A percentile compares a stretch with the other conserved stretches of the same genome.
Evolutionary conservation across 1,284 basidiomycete genomes (phyloP).

Genomic region (Ceratobasidium sp.): DNA sequence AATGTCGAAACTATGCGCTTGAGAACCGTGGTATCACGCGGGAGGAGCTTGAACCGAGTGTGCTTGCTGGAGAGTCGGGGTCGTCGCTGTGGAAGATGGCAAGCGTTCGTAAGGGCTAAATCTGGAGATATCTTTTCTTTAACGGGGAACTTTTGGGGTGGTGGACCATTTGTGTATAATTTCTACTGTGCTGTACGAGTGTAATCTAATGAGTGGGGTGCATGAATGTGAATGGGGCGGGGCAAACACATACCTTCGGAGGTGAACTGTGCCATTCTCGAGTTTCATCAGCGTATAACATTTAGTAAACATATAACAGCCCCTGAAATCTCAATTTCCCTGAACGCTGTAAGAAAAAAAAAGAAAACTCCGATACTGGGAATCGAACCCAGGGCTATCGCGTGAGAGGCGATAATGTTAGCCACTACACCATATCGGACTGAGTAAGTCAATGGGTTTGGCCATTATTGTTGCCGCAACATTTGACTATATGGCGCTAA

Average conservation of each 20-base stretch:
- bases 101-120: constrained; percentile 16
- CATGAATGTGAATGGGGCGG: too few relatives aligned
- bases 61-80: constrained; percentile 25
- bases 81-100: constrained; percentile 34
- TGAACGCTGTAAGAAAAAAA: background rate
- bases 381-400: too few relatives aligned
- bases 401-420: too few relatives aligned
- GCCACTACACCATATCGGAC: too few relatives aligned
- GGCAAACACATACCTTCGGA: background rate
- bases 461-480: too few relatives aligned
- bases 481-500: too few relatives aligned
- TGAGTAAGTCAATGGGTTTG: too few relatives aligned
- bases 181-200: background rate
- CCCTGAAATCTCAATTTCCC: background rate
- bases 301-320: background rate
- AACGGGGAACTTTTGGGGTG: background rate
- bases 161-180: background rate
- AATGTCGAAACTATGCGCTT: constrained; percentile 29
- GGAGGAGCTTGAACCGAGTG: constrained; percentile 26
- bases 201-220: background rate
- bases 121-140: background rate
- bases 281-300: background rate
- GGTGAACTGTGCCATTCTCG: background rate
- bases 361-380: too few relatives aligned
- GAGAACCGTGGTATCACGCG: constrained; percentile 25